These are phyloP conservation scores for Insectozyma bohioensis DNA, from an alignment of 1,139 yeast genomes.

Conservation along the genomic window DNA sequence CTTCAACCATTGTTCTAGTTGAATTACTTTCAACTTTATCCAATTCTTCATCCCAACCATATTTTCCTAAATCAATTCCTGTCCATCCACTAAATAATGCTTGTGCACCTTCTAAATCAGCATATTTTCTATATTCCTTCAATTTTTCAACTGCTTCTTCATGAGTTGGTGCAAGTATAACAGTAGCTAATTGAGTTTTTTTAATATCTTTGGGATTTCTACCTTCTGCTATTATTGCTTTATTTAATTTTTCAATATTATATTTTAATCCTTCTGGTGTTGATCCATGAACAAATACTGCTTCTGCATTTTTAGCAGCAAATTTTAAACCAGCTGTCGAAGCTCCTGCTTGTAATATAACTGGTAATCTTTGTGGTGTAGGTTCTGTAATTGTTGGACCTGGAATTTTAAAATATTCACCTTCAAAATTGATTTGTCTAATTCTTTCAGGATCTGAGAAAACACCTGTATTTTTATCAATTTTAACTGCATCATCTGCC, in stretches of 20 bases:
- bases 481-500: constrained; percentile 43
- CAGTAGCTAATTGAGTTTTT: constrained; percentile 29
- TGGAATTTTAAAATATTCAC: constrained; percentile 39
- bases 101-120: constrained; percentile 37
- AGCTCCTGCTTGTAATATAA: constrained; percentile 48
- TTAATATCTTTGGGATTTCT: constrained; percentile 33
- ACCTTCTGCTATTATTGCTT: constrained; percentile 26
- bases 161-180: constrained; percentile 31
- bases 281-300: constrained; percentile 32
- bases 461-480: constrained; percentile 23
- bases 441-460: constrained; percentile 22
- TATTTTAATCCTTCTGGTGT: constrained; percentile 28
- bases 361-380: constrained; percentile 43
- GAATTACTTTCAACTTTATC: constrained; percentile 28
- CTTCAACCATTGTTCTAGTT: constrained; percentile 24
- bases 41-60: constrained; percentile 28
- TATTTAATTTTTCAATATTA: constrained; percentile 26
- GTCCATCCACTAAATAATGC: constrained; percentile 38
- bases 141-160: constrained; percentile 34
- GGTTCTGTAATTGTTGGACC: constrained; percentile 46
- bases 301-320: constrained; percentile 47
- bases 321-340: constrained; percentile 39
- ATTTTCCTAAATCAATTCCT: constrained; percentile 31
- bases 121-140: constrained; percentile 25
- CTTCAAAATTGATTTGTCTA: constrained; percentile 28